phyloP scores from a whole-genome alignment of 257 asterid genomes.

The Linaria vulgaris region DNA sequence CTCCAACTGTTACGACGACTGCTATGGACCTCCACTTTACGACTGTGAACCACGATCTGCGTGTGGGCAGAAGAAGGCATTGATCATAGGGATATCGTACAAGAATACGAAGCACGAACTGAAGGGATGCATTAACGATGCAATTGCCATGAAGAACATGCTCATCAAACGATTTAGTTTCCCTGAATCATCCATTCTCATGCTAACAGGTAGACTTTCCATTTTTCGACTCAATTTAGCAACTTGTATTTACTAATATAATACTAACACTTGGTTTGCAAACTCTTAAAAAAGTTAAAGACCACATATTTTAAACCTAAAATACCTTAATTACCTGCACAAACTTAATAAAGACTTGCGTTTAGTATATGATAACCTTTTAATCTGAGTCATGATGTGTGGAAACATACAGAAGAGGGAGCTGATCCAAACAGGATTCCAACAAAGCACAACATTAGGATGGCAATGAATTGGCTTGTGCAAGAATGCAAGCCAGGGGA shows the following conservation, averaged over 20 bases:
- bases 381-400: conserved; percentile 26
- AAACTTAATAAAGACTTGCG: too few relatives aligned
- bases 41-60: conserved; percentile 39
- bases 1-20: conserved; percentile 23
- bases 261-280: too few relatives aligned
- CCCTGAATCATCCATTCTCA: conserved; percentile 71
- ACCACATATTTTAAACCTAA: too few relatives aligned
- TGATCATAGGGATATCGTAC: conserved; percentile 78
- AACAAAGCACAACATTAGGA: conserved; percentile 81
- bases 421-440: conserved; percentile 77
- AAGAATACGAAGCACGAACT: conserved; percentile 54
- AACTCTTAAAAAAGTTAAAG: too few relatives aligned
- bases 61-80: conserved; percentile 78
- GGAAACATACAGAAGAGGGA: conserved; percentile 70
- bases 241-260: too few relatives aligned
- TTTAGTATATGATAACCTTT: too few relatives aligned
- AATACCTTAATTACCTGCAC: too few relatives aligned
- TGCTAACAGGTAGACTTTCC: conserved; percentile 70
- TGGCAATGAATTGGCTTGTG: conserved; percentile 92
- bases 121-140: conserved; percentile 88
- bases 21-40: conserved; percentile 39
- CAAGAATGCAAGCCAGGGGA: conserved; percentile 92
- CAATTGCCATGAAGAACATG: conserved; percentile 77
- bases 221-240: too few relatives aligned
- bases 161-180: conserved; percentile 64